Base-by-base conservation (phyloP, 1,139 yeast species). In the Kodamaea anthophila region DNA sequence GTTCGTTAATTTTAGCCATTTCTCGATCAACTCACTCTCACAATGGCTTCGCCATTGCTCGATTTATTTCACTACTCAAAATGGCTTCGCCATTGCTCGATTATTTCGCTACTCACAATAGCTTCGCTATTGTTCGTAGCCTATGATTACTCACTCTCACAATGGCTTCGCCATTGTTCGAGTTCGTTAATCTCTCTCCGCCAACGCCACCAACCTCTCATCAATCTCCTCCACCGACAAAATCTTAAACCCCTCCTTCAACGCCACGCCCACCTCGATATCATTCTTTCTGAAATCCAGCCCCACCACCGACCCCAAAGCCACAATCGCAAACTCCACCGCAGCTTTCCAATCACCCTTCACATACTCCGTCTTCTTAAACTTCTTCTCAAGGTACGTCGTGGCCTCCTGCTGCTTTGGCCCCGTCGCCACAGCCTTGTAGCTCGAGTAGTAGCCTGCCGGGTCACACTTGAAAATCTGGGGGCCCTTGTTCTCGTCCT, bases 391-490 rank as follows among this genome's bases (percentile, higher is more conserved):
- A 50, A 91, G 70, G 44, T 81, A 79, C 26, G 95, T 87, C 40
- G 82, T 79, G 23, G 95, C 87, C 58, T 91, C 98, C 54, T 88
- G 96, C 60, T 87, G 97, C 59, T 91, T 91, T 33, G 96, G 96
- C 3, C 98, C 98, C 2, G 96, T 84, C 13, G 97, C 78, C 16
- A 88, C 83, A 1, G 97, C 98, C 60, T 83, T 83, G 42, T 83
- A 85, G 21, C 95, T 93, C 31, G 86, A 81, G 53, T 70, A 91
- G 60, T 91, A 91, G 4, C 98, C 98, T 8, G 98, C 97, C 15
- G 98, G 98, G 57, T 91, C 98, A 44, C 94, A 81, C 62, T 91
- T 91, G 65, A 74, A 86, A 40, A 91, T 69, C 48, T 78, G 77
- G n/a, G 98, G 96, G 0, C 97, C 98, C 38, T 65, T 58, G 53